Conservation (phyloP, 2,329 filamentous ascomycete genomes). For the Fusarium transvaalense region DNA sequence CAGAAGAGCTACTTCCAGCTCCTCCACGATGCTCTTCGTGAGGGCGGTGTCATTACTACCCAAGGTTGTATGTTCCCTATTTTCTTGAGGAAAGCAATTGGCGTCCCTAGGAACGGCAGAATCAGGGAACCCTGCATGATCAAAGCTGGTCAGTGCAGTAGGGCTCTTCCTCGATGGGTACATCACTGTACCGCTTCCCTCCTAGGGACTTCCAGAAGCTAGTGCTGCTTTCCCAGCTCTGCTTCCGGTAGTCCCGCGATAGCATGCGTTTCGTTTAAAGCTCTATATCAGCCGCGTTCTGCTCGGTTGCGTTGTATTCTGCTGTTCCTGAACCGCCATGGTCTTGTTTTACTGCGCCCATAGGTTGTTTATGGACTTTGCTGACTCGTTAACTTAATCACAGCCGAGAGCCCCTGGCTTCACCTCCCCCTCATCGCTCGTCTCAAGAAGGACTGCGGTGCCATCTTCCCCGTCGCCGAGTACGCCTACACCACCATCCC, state of each 20-base stretch:
- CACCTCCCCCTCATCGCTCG: constrained; percentile 93
- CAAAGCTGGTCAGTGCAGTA: constrained; percentile 36
- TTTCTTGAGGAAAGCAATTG: constrained; percentile 59
- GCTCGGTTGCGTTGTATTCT: constrained; percentile 22
- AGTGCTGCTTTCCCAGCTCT: constrained; percentile 56
- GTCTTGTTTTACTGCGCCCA: constrained; percentile 27
- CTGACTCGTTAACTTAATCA: constrained; percentile 40
- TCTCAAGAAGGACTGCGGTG: constrained; percentile 96
- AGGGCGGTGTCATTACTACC: constrained; percentile 98
- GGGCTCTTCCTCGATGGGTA: constrained; percentile 47
- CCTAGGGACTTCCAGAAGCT: constrained; percentile 55
- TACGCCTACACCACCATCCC: constrained; percentile 99
- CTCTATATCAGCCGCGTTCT: constrained; percentile 29
- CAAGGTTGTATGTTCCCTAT: constrained; percentile 99
- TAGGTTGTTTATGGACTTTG: constrained; percentile 22
- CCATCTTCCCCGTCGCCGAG: constrained; percentile 97
- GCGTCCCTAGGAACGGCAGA: constrained; percentile 53
- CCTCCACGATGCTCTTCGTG: constrained; percentile 86
- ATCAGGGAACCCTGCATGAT: constrained; percentile 40
- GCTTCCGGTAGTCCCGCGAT: constrained; percentile 56
- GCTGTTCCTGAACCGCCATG: constrained; percentile 40
- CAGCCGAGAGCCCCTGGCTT: constrained; percentile 99
- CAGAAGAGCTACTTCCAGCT: constrained; percentile 99
- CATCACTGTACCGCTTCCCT: constrained; percentile 44
- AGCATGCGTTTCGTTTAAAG: constrained; percentile 40